These are phyloP conservation scores for Hortiboletus campestris DNA, from an alignment of 768 basidiomycete genomes.

Conservation along the genomic window DNA sequence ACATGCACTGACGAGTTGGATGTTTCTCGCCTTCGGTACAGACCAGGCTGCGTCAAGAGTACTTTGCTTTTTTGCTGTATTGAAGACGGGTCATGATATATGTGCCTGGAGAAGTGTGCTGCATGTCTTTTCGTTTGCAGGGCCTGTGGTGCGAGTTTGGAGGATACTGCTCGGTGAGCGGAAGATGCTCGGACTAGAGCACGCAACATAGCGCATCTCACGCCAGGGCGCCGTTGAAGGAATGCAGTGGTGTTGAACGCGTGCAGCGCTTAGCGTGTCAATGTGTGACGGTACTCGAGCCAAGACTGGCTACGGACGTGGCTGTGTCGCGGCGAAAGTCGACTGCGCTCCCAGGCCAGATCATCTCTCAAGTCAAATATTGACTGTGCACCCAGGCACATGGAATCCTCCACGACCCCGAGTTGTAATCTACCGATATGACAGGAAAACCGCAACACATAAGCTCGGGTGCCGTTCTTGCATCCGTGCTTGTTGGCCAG, in stretches of 20 bases:
- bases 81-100: neutral
- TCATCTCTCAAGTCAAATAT: too few species aligned
- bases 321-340: slow-evolving; percentile 7
- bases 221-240: neutral
- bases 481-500: too few species aligned
- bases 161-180: neutral
- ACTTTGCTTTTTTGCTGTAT: slow-evolving; percentile 1
- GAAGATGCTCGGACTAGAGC: slow-evolving; percentile 18
- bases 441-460: too few species aligned
- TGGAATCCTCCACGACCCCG: too few species aligned
- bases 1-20: neutral
- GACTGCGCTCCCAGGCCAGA: too few species aligned
- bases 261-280: slow-evolving; percentile 1
- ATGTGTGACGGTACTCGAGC: too few species aligned
- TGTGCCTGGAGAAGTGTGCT: neutral
- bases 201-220: slow-evolving; percentile 56
- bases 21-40: slow-evolving; percentile 1
- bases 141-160: neutral
- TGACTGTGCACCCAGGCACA: too few species aligned
- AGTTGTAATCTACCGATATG: too few species aligned
- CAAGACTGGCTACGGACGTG: neutral
- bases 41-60: slow-evolving; percentile 6
- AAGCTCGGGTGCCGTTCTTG: too few species aligned
- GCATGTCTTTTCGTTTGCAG: neutral
- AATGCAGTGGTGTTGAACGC: neutral